Base-by-base conservation (phyloP, 495 filamentous ascomycete genomes). In the Aspergillus cavernicola region DNA sequence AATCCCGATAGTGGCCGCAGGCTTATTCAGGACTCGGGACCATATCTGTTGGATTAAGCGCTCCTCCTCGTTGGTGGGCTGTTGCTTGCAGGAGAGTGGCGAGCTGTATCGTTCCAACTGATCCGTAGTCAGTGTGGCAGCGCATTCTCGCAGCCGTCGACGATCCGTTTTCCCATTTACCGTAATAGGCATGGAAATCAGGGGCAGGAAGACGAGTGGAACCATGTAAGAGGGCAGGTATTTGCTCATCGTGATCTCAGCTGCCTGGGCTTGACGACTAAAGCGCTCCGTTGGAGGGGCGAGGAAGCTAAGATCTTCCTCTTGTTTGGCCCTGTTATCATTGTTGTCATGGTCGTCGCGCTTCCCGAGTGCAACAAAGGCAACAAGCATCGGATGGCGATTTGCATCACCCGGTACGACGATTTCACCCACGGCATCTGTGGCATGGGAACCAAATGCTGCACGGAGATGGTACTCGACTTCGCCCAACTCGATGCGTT, bases 401-500 rank as follows among this genome's bases (percentile, higher is more conserved):
- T n/a, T n/a, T n/a, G n/a, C n/a, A n/a, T n/a, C n/a, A n/a, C n/a
- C n/a, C n/a, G n/a, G n/a, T n/a, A n/a, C n/a, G n/a, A 33, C 32
- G 12, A 33, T 33, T 33, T 10, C 6, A 33, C 5, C 32, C 7
- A 40, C 37, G 7, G 22, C 37, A 22, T 40, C 37, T 8, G 9
- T 10, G 16, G 18, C 26, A 9, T 29, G 7, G 4, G 37, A 22
- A 15, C 11, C 39, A 10, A n/a, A 26, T 12, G 39, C 16, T 3
- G 9, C 15, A 9, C 9, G 39, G 1, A 42, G 9, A 22, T 42
- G 39, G 12, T 42, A 3, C 9, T 45, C 68, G 13, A 77, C 56
- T 39, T 78, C 75, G 7, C 60, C 72, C 65, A 45, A 19, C 13
- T 59, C 56, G 6, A 59, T 22, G 3, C 56, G 56, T 13, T 51